Percentiles rank a stretch among this genome's conserved stretches.
Evolutionary conservation across 2,329 filamentous ascomycete species (phyloP).

Genomic region (Calonectria crousiana): DNA sequence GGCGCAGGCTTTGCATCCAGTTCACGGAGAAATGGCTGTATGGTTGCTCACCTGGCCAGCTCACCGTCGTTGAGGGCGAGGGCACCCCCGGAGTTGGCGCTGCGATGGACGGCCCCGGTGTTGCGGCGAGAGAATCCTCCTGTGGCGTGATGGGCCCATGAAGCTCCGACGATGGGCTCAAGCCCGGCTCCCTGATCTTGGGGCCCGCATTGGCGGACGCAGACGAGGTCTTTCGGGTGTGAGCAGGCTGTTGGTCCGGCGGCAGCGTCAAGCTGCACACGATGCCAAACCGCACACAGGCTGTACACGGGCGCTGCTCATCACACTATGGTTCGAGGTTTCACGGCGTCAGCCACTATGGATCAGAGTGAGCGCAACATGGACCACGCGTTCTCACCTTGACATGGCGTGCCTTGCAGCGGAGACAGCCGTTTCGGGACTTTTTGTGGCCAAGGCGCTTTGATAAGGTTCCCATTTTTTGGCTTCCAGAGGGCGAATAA

Average conservation of each 20-base stretch:
- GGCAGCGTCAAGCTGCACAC: slow-evolving; percentile 27
- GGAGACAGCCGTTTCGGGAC: slow-evolving; percentile 30
- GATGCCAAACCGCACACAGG: slow-evolving; percentile 30
- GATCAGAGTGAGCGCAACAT: not conserved
- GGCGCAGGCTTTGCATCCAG: slow-evolving; percentile 32
- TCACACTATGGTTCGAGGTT: slow-evolving; percentile 25
- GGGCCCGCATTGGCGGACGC: not conserved
- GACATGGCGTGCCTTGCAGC: slow-evolving; percentile 33
- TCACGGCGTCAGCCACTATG: not conserved
- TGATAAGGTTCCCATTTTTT: slow-evolving; percentile 6
- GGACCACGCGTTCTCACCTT: slow-evolving; percentile 20
- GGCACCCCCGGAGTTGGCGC: not conserved
- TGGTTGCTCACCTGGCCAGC: not conserved
- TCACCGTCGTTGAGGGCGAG: not conserved
- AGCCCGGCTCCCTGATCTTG: not conserved
- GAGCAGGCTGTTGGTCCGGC: not conserved
- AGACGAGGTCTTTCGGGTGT: not conserved
- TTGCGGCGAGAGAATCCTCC: not conserved
- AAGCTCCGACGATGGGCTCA: not conserved
- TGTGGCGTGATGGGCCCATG: not conserved
- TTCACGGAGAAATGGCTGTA: slow-evolving; percentile 6
- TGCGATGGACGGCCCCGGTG: not conserved
- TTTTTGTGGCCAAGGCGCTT: slow-evolving; percentile 30
- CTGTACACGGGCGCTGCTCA: slow-evolving; percentile 29
- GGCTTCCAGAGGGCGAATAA: not conserved